Evolutionary conservation across 129 eudicot genomes (phyloP).

Genomic region (Saussurea involucrata): DNA sequence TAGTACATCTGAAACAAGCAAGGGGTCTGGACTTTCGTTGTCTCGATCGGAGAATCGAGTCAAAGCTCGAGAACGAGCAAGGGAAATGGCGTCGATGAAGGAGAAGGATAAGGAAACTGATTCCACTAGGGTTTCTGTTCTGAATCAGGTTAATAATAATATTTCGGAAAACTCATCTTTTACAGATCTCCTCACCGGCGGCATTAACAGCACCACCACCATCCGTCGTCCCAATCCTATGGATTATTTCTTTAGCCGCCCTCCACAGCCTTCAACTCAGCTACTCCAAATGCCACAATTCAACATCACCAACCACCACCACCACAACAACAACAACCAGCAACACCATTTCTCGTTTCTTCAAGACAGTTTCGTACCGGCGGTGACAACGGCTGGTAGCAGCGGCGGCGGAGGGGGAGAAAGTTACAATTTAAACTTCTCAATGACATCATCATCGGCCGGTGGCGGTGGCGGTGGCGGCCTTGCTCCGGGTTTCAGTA

Average conservation of each 20-base stretch:
- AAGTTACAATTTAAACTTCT: slow-evolving; percentile 62
- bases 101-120: slow-evolving; percentile 56
- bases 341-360: slow-evolving; percentile 69
- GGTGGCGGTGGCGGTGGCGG: slow-evolving; percentile 42
- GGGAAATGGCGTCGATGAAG: slow-evolving; percentile 64
- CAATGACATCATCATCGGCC: slow-evolving; percentile 32
- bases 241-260: slow-evolving; percentile 49
- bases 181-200: slow-evolving; percentile 72
- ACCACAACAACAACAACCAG: slow-evolving; percentile 37
- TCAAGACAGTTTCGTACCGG: slow-evolving; percentile 52
- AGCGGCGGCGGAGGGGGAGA: slow-evolving; percentile 39
- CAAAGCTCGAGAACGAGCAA: slow-evolving; percentile 76
- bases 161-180: slow-evolving; percentile 63
- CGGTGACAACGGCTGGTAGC: slow-evolving; percentile 34
- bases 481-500: slow-evolving; percentile 67
- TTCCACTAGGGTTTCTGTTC: slow-evolving; percentile 4
- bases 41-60: slow-evolving; percentile 69
- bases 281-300: slow-evolving; percentile 37
- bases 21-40: slow-evolving; percentile 76
- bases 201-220: slow-evolving; percentile 23
- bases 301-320: slow-evolving; percentile 36
- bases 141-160: slow-evolving; percentile 32
- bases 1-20: slow-evolving; percentile 80
- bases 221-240: slow-evolving; percentile 40
- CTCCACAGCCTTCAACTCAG: slow-evolving; percentile 17